Percentiles rank a stretch among this genome's conserved stretches.
Evolutionary conservation across 768 basidiomycete genomes (phyloP).

Genomic region (Rhizopogon vesiculosus): DNA sequence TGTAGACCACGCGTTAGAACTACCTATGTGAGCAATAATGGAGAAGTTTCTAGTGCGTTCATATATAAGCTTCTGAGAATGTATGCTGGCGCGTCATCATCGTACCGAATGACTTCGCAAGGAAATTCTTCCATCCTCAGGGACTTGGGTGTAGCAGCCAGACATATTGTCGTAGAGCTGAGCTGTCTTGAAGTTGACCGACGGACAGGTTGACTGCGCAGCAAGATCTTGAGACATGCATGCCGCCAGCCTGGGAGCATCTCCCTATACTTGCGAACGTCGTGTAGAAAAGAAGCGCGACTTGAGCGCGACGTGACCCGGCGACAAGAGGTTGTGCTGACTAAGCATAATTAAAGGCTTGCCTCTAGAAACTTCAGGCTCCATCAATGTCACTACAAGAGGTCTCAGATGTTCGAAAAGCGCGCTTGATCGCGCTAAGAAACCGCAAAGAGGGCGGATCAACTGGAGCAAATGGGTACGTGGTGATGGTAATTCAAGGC

Average conservation of each 20-base stretch:
- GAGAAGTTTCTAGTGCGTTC: constrained; percentile 71
- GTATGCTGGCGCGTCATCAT: constrained; percentile 1
- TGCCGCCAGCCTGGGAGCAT: constrained; percentile 30
- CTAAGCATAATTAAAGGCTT: neutral
- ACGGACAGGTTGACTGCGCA: constrained; percentile 5
- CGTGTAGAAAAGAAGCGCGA: constrained; percentile 20
- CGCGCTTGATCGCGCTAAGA: constrained; percentile 71
- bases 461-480: constrained; percentile 39
- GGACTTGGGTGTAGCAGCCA: constrained; percentile 25
- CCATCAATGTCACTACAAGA: constrained; percentile 61
- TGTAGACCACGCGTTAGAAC: neutral
- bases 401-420: constrained; percentile 77
- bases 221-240: constrained; percentile 22
- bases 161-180: constrained; percentile 24
- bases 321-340: neutral
- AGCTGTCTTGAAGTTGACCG: constrained; percentile 15
- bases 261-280: constrained; percentile 4
- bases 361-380: neutral
- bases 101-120: constrained; percentile 64
- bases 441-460: constrained; percentile 62
- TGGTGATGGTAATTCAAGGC: neutral
- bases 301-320: neutral
- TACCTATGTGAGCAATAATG: constrained; percentile 94
- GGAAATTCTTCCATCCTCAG: constrained; percentile 59
- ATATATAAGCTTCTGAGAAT: neutral